phyloP scores from a whole-genome alignment of 441 rosid genomes.

The Pelargonium fulgidum region DNA sequence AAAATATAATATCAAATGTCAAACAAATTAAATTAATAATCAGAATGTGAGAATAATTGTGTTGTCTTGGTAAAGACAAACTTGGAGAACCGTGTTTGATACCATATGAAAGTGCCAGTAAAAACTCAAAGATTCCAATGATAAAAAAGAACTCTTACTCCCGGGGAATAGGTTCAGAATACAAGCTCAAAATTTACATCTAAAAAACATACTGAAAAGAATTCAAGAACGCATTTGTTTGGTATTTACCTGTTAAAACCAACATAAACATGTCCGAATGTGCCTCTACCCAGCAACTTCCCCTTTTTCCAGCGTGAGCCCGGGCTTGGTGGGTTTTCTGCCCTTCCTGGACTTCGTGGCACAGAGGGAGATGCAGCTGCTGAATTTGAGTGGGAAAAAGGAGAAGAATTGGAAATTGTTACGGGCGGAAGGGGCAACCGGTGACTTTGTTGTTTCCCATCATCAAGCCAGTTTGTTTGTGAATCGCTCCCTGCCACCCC shows the following conservation, averaged over 20 bases:
- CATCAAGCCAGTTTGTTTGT: conserved; percentile 38
- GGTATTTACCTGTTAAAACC: conserved; percentile 44
- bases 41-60: conserved; percentile 1
- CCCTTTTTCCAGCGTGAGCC: conserved; percentile 55
- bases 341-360: conserved; percentile 51
- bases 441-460: conserved; percentile 49
- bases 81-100: not conserved
- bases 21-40: conserved; percentile 12
- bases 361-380: conserved; percentile 47
- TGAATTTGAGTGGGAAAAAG: conserved; percentile 44
- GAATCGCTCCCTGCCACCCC: conserved; percentile 30
- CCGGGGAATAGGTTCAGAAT: not conserved
- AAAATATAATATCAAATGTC: conserved; percentile 15
- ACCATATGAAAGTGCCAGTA: not conserved
- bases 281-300: conserved; percentile 49
- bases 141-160: not conserved
- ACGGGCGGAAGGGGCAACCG: conserved; percentile 56
- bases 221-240: conserved; percentile 8
- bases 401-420: conserved; percentile 36
- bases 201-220: not conserved
- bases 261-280: conserved; percentile 53
- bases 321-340: conserved; percentile 37
- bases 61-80: not conserved
- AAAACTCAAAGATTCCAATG: not conserved
- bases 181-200: not conserved